These are phyloP conservation scores for Blastomyces gilchristii DNA, from an alignment of 2,329 filamentous ascomycete species.

Conservation along the genomic window DNA sequence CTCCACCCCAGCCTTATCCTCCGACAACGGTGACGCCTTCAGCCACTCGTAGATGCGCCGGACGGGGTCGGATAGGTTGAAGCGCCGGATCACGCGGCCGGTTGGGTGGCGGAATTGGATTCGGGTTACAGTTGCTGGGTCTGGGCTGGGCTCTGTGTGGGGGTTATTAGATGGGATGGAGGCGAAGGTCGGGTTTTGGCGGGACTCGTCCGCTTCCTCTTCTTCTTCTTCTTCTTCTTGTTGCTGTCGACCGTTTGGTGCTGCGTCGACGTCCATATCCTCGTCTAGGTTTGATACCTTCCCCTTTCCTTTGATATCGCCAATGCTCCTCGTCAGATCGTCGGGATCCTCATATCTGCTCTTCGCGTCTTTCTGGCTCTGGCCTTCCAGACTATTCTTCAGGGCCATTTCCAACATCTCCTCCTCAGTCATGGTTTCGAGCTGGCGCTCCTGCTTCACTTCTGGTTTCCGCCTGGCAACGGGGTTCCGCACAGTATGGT, in stretches of 20 bases:
- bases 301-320: slow-evolving; percentile 47
- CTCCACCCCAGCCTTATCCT: slow-evolving; percentile 63
- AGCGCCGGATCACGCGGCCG: slow-evolving; percentile 79
- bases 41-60: slow-evolving; percentile 90
- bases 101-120: slow-evolving; percentile 86
- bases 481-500: slow-evolving; percentile 80
- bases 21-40: slow-evolving; percentile 66
- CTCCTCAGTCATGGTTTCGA: slow-evolving; percentile 87
- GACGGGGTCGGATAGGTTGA: slow-evolving; percentile 64
- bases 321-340: slow-evolving; percentile 62
- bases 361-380: slow-evolving; percentile 18
- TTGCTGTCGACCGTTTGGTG: slow-evolving; percentile 17
- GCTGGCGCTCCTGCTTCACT: slow-evolving; percentile 57
- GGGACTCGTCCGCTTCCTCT: slow-evolving; percentile 23
- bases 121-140: slow-evolving; percentile 64
- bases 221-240: slow-evolving; percentile 22
- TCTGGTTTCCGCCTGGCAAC: slow-evolving; percentile 70
- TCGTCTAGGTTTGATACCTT: slow-evolving; percentile 24
- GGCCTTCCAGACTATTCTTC: slow-evolving; percentile 68
- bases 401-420: slow-evolving; percentile 94
- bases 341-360: slow-evolving; percentile 67
- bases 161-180: slow-evolving; percentile 61
- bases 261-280: slow-evolving; percentile 27
- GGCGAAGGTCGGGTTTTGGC: slow-evolving; percentile 47
- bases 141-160: slow-evolving; percentile 66